These are phyloP conservation scores for Leccinum longicurvipes DNA, from an alignment of 768 basidiomycete genomes.

Conservation along the genomic window DNA sequence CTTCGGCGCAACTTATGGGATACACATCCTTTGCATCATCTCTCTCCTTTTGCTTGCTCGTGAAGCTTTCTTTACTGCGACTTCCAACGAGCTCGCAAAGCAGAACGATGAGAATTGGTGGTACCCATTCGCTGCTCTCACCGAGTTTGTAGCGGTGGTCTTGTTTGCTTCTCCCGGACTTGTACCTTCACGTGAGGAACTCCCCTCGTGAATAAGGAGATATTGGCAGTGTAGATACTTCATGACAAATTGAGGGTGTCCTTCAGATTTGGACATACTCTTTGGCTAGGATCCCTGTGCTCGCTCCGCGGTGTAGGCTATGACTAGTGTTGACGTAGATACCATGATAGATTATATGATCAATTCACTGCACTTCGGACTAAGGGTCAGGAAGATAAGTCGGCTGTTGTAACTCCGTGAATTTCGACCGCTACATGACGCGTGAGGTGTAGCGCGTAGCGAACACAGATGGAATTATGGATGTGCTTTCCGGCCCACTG, in stretches of 20 bases:
- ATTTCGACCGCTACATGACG: too few species aligned
- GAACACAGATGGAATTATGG: too few species aligned
- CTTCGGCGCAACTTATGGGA: conserved; percentile 23
- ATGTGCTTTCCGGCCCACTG: too few species aligned
- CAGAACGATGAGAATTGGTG: conserved; percentile 32
- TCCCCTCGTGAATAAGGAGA: conserved; percentile 16
- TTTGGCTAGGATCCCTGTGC: too few species aligned
- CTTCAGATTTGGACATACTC: too few species aligned
- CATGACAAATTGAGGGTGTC: too few species aligned
- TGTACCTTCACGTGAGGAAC: conserved; percentile 29
- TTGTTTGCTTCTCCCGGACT: conserved; percentile 33
- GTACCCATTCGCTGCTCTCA: conserved; percentile 32
- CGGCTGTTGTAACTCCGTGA: too few species aligned
- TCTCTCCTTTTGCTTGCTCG: conserved; percentile 26
- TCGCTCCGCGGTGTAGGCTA: too few species aligned
- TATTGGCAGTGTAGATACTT: neutral
- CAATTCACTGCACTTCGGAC: neutral
- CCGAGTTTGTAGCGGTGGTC: conserved; percentile 31
- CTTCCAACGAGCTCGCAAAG: conserved; percentile 11
- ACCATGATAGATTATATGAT: neutral
- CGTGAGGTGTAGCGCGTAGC: too few species aligned
- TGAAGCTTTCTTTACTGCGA: conserved; percentile 31
- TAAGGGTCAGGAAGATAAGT: neutral
- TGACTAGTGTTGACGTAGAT: neutral
- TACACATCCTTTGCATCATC: conserved; percentile 26